Conservation (phyloP, 192 early-diverging fungal species). For the Umbelopsis vinacea region DNA sequence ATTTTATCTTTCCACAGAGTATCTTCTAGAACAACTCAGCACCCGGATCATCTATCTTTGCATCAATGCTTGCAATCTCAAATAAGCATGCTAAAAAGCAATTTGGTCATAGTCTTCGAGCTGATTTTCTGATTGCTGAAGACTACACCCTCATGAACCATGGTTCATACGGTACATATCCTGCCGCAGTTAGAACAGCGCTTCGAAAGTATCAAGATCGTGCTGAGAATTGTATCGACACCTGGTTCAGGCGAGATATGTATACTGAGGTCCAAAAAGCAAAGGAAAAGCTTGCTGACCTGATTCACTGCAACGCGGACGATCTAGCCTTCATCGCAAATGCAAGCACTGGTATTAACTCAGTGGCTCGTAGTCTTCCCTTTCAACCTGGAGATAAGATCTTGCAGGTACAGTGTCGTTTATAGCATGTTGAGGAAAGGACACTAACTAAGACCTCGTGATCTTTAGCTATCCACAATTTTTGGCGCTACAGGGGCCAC, state of each 20-base stretch:
- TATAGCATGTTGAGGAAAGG: neutral
- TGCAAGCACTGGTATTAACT: slow-evolving; percentile 60
- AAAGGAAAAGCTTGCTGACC: slow-evolving; percentile 37
- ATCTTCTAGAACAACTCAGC: too few species aligned
- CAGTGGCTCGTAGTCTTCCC: slow-evolving; percentile 49
- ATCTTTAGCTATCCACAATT: slow-evolving; percentile 51
- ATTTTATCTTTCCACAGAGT: too few species aligned
- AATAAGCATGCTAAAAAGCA: neutral
- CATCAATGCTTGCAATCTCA: too few species aligned
- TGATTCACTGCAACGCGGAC: slow-evolving; percentile 55
- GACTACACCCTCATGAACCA: slow-evolving; percentile 62
- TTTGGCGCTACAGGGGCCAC: slow-evolving; percentile 54
- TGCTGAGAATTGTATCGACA: slow-evolving; percentile 51
- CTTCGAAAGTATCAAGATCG: slow-evolving; percentile 28
- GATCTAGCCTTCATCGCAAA: slow-evolving; percentile 63
- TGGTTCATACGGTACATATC: slow-evolving; percentile 62
- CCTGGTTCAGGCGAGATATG: slow-evolving; percentile 54
- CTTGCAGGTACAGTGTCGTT: slow-evolving; percentile 20
- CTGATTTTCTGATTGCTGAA: slow-evolving; percentile 54
- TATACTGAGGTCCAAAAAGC: slow-evolving; percentile 34
- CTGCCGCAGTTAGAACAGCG: slow-evolving; percentile 25
- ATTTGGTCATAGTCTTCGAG: slow-evolving; percentile 49
- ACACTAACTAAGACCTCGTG: neutral
- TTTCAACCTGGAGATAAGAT: slow-evolving; percentile 50
- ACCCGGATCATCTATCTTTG: too few species aligned